A percentile compares a stretch with the other conserved stretches of the same genome.
phyloP scores from a whole-genome alignment of 805 yeast species.

The Metschnikowia drakensbergensis region DNA sequence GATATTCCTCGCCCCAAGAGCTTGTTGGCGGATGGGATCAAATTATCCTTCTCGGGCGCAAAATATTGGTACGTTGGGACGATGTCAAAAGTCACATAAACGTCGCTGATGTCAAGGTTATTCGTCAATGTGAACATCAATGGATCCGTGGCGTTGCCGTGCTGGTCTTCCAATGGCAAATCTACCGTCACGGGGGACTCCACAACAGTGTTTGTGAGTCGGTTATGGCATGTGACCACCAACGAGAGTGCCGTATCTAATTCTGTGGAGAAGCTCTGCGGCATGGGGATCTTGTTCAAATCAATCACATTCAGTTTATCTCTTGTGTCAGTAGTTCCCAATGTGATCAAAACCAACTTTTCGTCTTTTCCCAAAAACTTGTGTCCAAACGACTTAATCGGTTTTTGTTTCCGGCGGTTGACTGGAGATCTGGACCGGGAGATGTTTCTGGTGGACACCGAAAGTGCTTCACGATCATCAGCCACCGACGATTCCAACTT shows the following conservation, averaged over 20 bases:
- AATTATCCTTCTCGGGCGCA: slow-evolving; percentile 3
- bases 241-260: slow-evolving; percentile 84
- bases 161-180: slow-evolving; percentile 77
- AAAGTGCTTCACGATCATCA: slow-evolving; percentile 22
- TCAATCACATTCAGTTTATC: slow-evolving; percentile 56
- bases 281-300: slow-evolving; percentile 68
- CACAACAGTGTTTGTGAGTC: slow-evolving; percentile 24
- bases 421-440: slow-evolving; percentile 16
- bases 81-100: slow-evolving; percentile 71
- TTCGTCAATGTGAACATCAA: slow-evolving; percentile 62
- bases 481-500: slow-evolving; percentile 5
- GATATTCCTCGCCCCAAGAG: slow-evolving; percentile 82
- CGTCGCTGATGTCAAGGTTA: slow-evolving; percentile 45
- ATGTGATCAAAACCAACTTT: slow-evolving; percentile 70
- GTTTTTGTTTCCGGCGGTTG: slow-evolving; percentile 33
- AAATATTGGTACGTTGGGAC: slow-evolving; percentile 77
- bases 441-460: slow-evolving; percentile 8
- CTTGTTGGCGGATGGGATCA: slow-evolving; percentile 18
- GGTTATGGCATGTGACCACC: slow-evolving; percentile 46
- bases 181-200: slow-evolving; percentile 66
- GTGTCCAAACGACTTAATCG: slow-evolving; percentile 85
- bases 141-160: slow-evolving; percentile 66
- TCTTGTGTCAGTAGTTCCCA: slow-evolving; percentile 82
- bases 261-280: slow-evolving; percentile 76
- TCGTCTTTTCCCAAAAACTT: slow-evolving; percentile 61